A percentile compares a stretch with the other conserved stretches of the same genome.
Conservation (phyloP, 2,329 filamentous ascomycete genomes). For the Paecilomyces dactylethromorphus region DNA sequence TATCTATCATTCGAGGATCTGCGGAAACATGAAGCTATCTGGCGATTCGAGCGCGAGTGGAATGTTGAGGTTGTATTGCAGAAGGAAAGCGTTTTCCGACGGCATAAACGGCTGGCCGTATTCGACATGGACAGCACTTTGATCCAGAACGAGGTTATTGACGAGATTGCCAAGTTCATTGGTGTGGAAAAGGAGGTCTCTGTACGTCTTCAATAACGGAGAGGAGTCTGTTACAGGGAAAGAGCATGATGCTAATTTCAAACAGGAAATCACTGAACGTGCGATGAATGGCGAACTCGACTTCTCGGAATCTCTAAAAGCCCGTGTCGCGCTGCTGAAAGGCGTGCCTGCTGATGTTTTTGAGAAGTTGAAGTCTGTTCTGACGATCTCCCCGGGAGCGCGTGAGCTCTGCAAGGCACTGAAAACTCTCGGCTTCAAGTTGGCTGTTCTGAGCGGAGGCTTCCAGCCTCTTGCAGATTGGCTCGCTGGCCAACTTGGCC, state of each 20-base stretch:
- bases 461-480: slow-evolving; percentile 85
- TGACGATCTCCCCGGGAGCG: slow-evolving; percentile 78
- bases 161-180: slow-evolving; percentile 80
- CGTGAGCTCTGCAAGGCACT: slow-evolving; percentile 66
- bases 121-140: slow-evolving; percentile 99
- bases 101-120: slow-evolving; percentile 78
- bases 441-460: slow-evolving; percentile 85
- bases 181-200: slow-evolving; percentile 78
- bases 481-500: slow-evolving; percentile 71
- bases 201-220: slow-evolving; percentile 21
- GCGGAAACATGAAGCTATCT: slow-evolving; percentile 73
- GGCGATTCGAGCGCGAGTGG: slow-evolving; percentile 81
- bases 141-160: slow-evolving; percentile 96
- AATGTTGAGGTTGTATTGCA: slow-evolving; percentile 80
- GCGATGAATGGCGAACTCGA: slow-evolving; percentile 96
- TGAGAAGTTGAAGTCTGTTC: slow-evolving; percentile 63
- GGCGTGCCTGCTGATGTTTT: slow-evolving; percentile 76
- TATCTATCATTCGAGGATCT: slow-evolving; percentile 57
- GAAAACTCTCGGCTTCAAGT: slow-evolving; percentile 73
- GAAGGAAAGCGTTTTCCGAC: slow-evolving; percentile 63
- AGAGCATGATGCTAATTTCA: slow-evolving; percentile 5
- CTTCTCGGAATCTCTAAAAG: slow-evolving; percentile 76
- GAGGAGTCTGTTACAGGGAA: neutral
- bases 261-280: slow-evolving; percentile 70
- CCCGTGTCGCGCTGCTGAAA: slow-evolving; percentile 71